Evolutionary conservation across 78 protist species (phyloP).

Genomic region (Dictyostelium purpureum): DNA sequence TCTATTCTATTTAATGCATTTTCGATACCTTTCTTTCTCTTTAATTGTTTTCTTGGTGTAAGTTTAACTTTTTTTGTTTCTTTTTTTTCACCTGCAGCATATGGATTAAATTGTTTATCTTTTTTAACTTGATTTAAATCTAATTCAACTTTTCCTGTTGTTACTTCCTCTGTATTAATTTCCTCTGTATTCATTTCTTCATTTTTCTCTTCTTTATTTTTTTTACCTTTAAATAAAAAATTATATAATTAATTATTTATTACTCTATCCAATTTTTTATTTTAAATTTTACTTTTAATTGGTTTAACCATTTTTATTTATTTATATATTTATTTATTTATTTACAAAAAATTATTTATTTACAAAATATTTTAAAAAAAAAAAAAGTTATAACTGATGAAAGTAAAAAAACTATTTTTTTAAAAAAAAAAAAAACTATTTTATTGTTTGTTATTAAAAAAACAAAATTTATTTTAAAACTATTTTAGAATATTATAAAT

Average conservation of each 20-base stretch:
- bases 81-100: constrained; percentile 30
- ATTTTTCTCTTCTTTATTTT: background rate
- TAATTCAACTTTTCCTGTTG: background rate
- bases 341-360: too few relatives aligned
- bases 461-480: too few relatives aligned
- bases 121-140: background rate
- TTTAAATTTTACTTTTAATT: background rate
- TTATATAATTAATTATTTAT: background rate
- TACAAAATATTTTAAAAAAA: too few relatives aligned
- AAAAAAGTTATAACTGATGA: too few relatives aligned
- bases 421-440: too few relatives aligned
- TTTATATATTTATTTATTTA: background rate
- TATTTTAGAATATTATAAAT: too few relatives aligned
- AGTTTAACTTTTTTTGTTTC: background rate
- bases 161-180: background rate
- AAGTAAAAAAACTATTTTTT: too few relatives aligned
- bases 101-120: constrained; percentile 39
- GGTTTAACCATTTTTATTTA: background rate
- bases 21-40: constrained; percentile 22
- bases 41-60: constrained; percentile 17
- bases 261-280: background rate
- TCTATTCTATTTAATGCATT: constrained; percentile 46
- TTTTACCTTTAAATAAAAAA: background rate
- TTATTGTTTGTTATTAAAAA: too few relatives aligned
- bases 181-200: background rate